Percentiles rank a stretch among this genome's conserved stretches.
These are phyloP conservation scores for Penicillium brasilianum DNA, from an alignment of 2,329 filamentous ascomycete genomes.

Conservation along the genomic window DNA sequence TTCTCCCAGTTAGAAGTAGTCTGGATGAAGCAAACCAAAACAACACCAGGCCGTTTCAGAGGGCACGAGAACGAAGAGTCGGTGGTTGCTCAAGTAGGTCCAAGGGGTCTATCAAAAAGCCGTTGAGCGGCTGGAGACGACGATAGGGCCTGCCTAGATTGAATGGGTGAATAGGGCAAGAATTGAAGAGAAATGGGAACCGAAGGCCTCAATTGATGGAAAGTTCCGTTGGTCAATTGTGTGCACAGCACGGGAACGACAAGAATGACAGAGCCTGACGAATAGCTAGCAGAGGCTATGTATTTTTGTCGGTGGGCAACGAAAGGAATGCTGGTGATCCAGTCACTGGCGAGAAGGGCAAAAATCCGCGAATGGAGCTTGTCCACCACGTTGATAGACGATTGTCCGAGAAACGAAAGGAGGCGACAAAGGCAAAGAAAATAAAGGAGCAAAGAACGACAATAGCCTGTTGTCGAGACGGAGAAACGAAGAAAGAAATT, in stretches of 20 bases:
- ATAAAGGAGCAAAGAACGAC: conserved; percentile 3
- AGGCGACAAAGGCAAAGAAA: conserved; percentile 12
- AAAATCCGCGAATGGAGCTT: conserved; percentile 22
- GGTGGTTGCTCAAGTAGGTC: conserved; percentile 1
- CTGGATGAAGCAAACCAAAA: conserved; percentile 8
- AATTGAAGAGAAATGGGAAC: conserved; percentile 9
- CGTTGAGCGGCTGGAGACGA: conserved; percentile 16
- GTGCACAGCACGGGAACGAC: conserved; percentile 10
- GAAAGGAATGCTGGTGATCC: conserved; percentile 39
- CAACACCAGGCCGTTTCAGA: conserved; percentile 21
- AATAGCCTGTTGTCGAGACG: conserved; percentile 2
- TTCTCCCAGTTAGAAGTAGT: conserved; percentile 2
- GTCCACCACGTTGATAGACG: conserved; percentile 21
- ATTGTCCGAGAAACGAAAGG: conserved; percentile 21
- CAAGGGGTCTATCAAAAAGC: background rate
- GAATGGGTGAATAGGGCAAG: conserved; percentile 11
- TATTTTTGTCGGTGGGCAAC: conserved; percentile 31
- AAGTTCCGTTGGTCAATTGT: conserved; percentile 3
- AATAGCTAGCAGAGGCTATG: conserved; percentile 20
- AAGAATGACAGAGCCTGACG: conserved; percentile 20
- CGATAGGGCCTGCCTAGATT: conserved; percentile 28
- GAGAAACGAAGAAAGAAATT: background rate
- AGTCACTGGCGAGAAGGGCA: conserved; percentile 27
- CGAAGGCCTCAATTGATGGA: conserved; percentile 1
- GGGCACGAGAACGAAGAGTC: background rate